These are phyloP conservation scores for Didymella pomorum DNA, from an alignment of 2,329 filamentous ascomycete genomes.

Conservation along the genomic window DNA sequence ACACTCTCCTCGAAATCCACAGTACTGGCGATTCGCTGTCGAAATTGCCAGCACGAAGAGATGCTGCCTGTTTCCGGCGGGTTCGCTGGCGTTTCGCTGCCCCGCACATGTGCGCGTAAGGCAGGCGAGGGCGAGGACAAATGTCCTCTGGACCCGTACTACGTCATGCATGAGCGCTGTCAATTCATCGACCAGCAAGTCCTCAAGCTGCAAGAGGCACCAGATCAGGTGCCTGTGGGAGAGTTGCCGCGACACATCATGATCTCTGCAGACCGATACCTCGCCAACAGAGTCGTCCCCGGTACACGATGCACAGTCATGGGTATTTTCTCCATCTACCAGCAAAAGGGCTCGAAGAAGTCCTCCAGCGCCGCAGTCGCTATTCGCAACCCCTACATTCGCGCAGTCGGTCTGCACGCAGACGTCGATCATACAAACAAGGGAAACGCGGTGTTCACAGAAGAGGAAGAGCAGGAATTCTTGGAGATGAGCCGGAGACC, in stretches of 20 bases:
- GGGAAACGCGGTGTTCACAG: constrained; percentile 82
- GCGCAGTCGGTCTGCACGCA: constrained; percentile 89
- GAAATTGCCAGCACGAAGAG: constrained; percentile 79
- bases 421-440: constrained; percentile 90
- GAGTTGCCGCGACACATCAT: constrained; percentile 94
- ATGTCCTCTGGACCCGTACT: constrained; percentile 94
- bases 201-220: constrained; percentile 96
- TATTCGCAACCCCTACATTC: constrained; percentile 92
- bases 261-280: constrained; percentile 93
- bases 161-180: constrained; percentile 92
- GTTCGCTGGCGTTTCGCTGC: constrained; percentile 86
- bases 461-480: constrained; percentile 98
- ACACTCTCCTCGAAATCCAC: constrained; percentile 97
- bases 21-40: constrained; percentile 83
- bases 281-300: constrained; percentile 94
- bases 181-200: constrained; percentile 98
- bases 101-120: constrained; percentile 75
- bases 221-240: constrained; percentile 95
- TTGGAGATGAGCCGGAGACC: constrained; percentile 86
- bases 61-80: constrained; percentile 79
- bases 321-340: constrained; percentile 98
- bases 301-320: constrained; percentile 94
- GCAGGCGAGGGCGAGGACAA: constrained; percentile 74
- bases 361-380: constrained; percentile 82
- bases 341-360: constrained; percentile 86